Conservation (phyloP, 441 rosid species). For the Omphalea diandra region DNA sequence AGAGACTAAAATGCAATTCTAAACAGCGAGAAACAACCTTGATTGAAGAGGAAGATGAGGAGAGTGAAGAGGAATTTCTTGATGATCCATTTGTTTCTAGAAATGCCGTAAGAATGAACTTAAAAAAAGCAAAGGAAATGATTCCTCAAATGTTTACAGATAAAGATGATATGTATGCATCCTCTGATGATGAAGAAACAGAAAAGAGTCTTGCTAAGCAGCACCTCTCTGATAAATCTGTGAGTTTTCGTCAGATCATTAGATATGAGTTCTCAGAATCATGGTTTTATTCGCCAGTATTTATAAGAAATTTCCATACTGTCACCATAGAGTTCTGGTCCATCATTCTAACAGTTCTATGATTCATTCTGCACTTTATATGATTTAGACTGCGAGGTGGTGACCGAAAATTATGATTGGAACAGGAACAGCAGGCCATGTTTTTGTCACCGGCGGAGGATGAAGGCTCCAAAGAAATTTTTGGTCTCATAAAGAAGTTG, state of each 20-base stretch:
- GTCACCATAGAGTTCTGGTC: not conserved
- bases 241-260: slow-evolving; percentile 37
- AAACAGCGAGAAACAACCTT: slow-evolving; percentile 39
- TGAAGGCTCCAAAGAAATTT: slow-evolving; percentile 59
- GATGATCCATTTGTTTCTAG: slow-evolving; percentile 41
- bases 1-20: slow-evolving; percentile 61
- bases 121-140: slow-evolving; percentile 84
- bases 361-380: not conserved
- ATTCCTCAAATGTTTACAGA: slow-evolving; percentile 85
- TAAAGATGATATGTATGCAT: slow-evolving; percentile 64
- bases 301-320: not conserved
- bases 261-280: not conserved
- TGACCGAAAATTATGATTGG: slow-evolving; percentile 25
- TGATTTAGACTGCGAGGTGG: slow-evolving; percentile 1
- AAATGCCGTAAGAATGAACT: slow-evolving; percentile 51
- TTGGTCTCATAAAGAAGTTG: slow-evolving; percentile 72
- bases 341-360: not conserved
- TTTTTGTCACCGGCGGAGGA: slow-evolving; percentile 48
- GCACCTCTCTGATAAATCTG: slow-evolving; percentile 53
- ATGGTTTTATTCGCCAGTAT: not conserved
- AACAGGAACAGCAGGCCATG: slow-evolving; percentile 57
- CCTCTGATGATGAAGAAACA: slow-evolving; percentile 91
- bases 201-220: slow-evolving; percentile 51
- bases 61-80: slow-evolving; percentile 37
- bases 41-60: slow-evolving; percentile 48